Base-by-base conservation (phyloP, 495 filamentous ascomycete genomes). In the Talaromyces stipitatus region DNA sequence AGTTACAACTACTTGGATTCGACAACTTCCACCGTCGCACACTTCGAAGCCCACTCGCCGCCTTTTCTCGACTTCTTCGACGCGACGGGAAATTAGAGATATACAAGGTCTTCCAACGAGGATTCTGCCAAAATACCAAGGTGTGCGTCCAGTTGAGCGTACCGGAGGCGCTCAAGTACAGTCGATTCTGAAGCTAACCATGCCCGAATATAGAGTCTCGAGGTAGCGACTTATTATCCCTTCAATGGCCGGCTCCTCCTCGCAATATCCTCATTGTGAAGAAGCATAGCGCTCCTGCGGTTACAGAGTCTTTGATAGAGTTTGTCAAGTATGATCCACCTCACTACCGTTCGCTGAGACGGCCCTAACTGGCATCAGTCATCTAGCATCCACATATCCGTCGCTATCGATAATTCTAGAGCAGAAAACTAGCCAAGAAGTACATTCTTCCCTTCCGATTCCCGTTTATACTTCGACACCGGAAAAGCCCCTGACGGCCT, bases 251-350 rank as follows among this genome's bases (percentile, higher is more conserved):
- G 3, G 80, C 83, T 30, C 90, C 91, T 23, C 95, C 91, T 1
- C 85, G 89, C 54, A 97, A 97, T 66, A 78, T 98, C 57, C 81
- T 98, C 50, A 74, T 97, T 41, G 86, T 96, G 57, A 91, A 92
- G 66, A 98, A 98, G 64, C 79, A 89, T 45, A 79, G 85, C 59
- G 85, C 84, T 12, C 82, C 86, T 0, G 70, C 76, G 7, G 90
- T 95, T 28, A 89, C 83, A 0, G 70, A 79, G 7, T 87, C 88
- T 1, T 72, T 96, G 28, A 65, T 95, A 50, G 84, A 88, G 66
- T 95, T 94, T 67, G 85, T 86, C 43, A 86, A 85, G 77, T 85
- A 76, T 28, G 67, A 29, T 53, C 47, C 18, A 11, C 20, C 45
- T 26, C 22, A 26, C 5, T 48, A 11, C 22, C 47, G 48, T 45